These are phyloP conservation scores for Rhodotorula mucilaginosa DNA, from an alignment of 1,284 basidiomycete species.

Conservation along the genomic window DNA sequence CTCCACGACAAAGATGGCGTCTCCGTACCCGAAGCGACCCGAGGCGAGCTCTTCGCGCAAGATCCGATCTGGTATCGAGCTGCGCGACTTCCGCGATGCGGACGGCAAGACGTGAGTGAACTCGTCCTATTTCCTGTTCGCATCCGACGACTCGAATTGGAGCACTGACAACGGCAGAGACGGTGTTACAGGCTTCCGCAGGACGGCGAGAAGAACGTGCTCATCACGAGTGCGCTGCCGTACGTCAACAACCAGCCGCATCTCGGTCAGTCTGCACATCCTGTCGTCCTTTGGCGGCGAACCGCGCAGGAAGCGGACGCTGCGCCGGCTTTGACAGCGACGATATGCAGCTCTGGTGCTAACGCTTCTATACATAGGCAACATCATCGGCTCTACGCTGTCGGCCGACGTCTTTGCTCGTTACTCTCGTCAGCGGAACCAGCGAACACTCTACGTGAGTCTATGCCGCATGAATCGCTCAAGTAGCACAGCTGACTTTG, in stretches of 20 bases:
- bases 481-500: neutral
- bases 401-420: constrained; percentile 96
- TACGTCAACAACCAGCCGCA: constrained; percentile 99
- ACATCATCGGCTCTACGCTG: constrained; percentile 94
- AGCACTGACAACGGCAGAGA: neutral
- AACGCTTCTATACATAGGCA: constrained; percentile 58
- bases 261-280: constrained; percentile 60
- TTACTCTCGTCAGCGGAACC: constrained; percentile 60
- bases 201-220: constrained; percentile 77
- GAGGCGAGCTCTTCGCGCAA: constrained; percentile 15
- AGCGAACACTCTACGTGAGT: constrained; percentile 51
- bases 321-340: neutral
- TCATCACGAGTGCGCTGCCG: constrained; percentile 93
- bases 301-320: too few species aligned
- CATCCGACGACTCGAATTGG: too few species aligned
- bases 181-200: constrained; percentile 69
- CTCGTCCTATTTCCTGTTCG: neutral
- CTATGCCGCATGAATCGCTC: too few species aligned
- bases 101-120: constrained; percentile 35
- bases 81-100: constrained; percentile 27
- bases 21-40: constrained; percentile 30
- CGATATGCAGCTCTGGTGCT: neutral
- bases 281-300: neutral
- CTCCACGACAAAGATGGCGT: constrained; percentile 25
- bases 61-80: constrained; percentile 31